Percentiles rank a stretch among this genome's conserved stretches.
Conservation (phyloP, 331 rosid species). For the Phaseolus coccineus region DNA sequence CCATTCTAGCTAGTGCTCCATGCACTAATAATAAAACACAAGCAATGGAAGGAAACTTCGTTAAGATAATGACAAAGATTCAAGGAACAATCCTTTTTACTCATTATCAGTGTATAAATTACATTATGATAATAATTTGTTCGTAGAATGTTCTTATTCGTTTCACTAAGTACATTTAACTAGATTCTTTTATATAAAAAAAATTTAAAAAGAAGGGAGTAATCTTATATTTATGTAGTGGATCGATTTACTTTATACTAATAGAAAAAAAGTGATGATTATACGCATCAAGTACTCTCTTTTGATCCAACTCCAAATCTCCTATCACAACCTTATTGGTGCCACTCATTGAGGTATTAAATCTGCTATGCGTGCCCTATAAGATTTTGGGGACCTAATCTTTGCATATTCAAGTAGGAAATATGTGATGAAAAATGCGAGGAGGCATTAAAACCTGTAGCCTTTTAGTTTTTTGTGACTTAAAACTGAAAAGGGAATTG, state of each 20-base stretch:
- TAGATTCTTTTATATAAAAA: conserved; percentile 41
- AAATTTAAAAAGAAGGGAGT: neutral
- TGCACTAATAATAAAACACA: conserved; percentile 54
- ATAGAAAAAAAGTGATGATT: conserved; percentile 38
- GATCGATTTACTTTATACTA: conserved; percentile 37
- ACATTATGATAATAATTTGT: conserved; percentile 55
- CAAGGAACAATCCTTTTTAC: conserved; percentile 46
- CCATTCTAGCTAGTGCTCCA: conserved; percentile 56
- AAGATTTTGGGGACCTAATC: conserved; percentile 40
- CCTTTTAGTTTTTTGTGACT: conserved; percentile 9
- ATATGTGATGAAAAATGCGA: conserved; percentile 12
- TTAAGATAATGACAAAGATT: conserved; percentile 51
- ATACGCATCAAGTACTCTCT: conserved; percentile 47
- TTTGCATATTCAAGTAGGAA: conserved; percentile 42
- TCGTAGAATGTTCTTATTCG: conserved; percentile 61
- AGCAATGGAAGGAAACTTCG: conserved; percentile 39
- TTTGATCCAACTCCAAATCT: conserved; percentile 45
- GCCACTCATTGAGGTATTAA: conserved; percentile 39
- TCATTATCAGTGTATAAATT: conserved; percentile 46
- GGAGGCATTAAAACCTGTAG: neutral
- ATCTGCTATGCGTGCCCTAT: conserved; percentile 42
- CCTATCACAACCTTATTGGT: conserved; percentile 44
- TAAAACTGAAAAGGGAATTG: conserved; percentile 11
- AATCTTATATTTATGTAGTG: conserved; percentile 34
- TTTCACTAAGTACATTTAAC: conserved; percentile 49